Conservation (phyloP, 805 yeast species). For the Lachancea waltii region DNA sequence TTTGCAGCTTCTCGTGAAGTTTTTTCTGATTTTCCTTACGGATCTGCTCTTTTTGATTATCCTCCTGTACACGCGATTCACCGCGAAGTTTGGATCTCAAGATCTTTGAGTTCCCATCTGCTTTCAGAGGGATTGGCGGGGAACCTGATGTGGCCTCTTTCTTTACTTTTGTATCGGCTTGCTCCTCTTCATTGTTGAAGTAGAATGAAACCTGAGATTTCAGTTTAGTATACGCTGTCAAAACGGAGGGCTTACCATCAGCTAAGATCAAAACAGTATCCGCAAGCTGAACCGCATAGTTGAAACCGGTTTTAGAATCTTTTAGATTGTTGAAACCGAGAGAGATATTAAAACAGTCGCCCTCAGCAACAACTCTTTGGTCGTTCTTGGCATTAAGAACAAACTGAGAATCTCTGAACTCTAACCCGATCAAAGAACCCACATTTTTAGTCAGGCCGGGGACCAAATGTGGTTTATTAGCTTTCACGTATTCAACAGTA, state of each 20-base stretch:
- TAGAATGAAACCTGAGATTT: constrained; percentile 76
- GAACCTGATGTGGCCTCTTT: constrained; percentile 30
- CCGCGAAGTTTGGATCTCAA: constrained; percentile 74
- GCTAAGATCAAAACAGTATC: constrained; percentile 68
- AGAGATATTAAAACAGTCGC: constrained; percentile 67
- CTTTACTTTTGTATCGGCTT: constrained; percentile 37
- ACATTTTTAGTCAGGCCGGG: constrained; percentile 64
- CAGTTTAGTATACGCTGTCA: constrained; percentile 69
- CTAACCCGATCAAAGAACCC: constrained; percentile 88
- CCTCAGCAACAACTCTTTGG: constrained; percentile 52
- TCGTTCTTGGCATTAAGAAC: constrained; percentile 69
- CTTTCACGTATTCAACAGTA: constrained; percentile 51
- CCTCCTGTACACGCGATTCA: constrained; percentile 64
- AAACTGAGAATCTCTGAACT: constrained; percentile 74
- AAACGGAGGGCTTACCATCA: constrained; percentile 43
- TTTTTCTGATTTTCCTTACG: constrained; percentile 78
- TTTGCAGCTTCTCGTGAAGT: constrained; percentile 77
- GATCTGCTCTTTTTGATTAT: constrained; percentile 65
- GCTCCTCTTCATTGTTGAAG: constrained; percentile 63
- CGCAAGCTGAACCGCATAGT: constrained; percentile 65
- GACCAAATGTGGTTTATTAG: constrained; percentile 60
- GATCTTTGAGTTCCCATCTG: constrained; percentile 50
- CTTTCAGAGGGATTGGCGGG: constrained; percentile 29
- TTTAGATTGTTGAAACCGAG: constrained; percentile 67
- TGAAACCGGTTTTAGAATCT: constrained; percentile 45